Percentiles rank a stretch among this genome's conserved stretches.
These are phyloP conservation scores for Aureococcus anophagefferens DNA, from an alignment of 108 stramenopile species.

Conservation along the genomic window DNA sequence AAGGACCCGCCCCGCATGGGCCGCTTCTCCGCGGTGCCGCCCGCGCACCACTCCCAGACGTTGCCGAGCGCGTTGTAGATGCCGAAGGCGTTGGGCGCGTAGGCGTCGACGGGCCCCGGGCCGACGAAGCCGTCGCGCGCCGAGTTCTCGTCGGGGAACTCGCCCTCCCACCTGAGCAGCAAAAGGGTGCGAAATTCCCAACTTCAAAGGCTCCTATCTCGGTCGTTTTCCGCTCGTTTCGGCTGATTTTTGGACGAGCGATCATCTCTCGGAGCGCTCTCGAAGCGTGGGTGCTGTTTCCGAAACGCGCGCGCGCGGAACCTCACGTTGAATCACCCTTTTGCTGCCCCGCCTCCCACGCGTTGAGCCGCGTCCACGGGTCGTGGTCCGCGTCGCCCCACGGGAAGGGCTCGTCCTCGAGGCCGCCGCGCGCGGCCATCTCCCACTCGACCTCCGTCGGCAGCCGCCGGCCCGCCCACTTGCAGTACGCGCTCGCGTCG, in stretches of 20 bases:
- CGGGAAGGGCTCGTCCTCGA: slow-evolving; percentile 22
- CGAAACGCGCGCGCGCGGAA: no score
- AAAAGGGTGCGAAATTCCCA: no score
- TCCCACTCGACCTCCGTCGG: slow-evolving; percentile 86
- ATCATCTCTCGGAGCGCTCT: no score
- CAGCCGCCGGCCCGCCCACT: slow-evolving; percentile 72
- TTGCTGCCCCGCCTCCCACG: no score
- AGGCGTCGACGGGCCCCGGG: slow-evolving; percentile 65
- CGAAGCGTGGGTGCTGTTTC: no score
- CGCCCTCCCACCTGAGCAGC: slow-evolving; percentile 69
- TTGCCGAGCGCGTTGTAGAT: slow-evolving; percentile 83
- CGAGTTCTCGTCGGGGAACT: slow-evolving; percentile 65
- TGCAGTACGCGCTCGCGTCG: slow-evolving; percentile 87
- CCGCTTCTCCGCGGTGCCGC: slow-evolving; percentile 70
- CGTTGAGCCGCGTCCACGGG: no score
- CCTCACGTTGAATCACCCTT: no score
- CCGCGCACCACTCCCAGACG: slow-evolving; percentile 86
- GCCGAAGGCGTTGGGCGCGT: slow-evolving; percentile 67
- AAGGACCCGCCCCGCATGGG: slow-evolving; percentile 77
- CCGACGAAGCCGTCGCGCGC: slow-evolving; percentile 74
- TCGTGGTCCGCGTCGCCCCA: slow-evolving; percentile 12
- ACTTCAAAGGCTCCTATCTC: no score
- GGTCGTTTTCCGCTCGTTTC: no score
- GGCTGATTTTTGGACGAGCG: no score
- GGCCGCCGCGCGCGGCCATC: slow-evolving; percentile 71